Evolutionary conservation across 805 yeast species (phyloP).

Genomic region (Scheffersomyces ergatensis): DNA sequence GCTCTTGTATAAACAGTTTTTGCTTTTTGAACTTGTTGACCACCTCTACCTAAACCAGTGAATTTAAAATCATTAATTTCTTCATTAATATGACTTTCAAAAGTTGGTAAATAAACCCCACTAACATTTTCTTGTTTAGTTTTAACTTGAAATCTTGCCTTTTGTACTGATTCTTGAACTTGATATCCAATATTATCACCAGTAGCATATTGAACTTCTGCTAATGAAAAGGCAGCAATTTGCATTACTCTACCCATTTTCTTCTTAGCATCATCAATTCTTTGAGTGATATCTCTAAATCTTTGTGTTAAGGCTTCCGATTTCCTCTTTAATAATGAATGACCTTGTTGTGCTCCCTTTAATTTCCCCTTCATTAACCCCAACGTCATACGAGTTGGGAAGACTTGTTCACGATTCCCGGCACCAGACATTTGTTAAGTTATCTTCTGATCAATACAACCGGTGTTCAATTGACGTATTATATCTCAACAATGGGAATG

Average conservation of each 20-base stretch:
- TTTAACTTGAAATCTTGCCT: slow-evolving; percentile 84
- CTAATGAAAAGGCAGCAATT: slow-evolving; percentile 94
- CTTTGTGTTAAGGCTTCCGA: slow-evolving; percentile 96
- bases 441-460: too few species aligned
- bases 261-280: slow-evolving; percentile 92
- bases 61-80: slow-evolving; percentile 89
- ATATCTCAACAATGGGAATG: too few species aligned
- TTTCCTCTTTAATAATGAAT: slow-evolving; percentile 87
- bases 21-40: slow-evolving; percentile 95
- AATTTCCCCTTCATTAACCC: slow-evolving; percentile 92
- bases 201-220: slow-evolving; percentile 96
- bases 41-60: slow-evolving; percentile 98
- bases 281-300: slow-evolving; percentile 89
- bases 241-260: slow-evolving; percentile 99
- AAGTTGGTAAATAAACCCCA: slow-evolving; percentile 92
- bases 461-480: too few species aligned
- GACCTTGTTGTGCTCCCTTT: slow-evolving; percentile 97
- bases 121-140: slow-evolving; percentile 95
- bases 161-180: slow-evolving; percentile 89
- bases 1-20: slow-evolving; percentile 91
- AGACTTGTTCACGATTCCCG: slow-evolving; percentile 88
- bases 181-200: slow-evolving; percentile 95
- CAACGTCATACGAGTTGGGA: slow-evolving; percentile 97
- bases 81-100: slow-evolving; percentile 80
- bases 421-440: slow-evolving; percentile 75